These are phyloP conservation scores for Linderniella brevidens DNA, from an alignment of 257 asterid genomes.

Conservation along the genomic window DNA sequence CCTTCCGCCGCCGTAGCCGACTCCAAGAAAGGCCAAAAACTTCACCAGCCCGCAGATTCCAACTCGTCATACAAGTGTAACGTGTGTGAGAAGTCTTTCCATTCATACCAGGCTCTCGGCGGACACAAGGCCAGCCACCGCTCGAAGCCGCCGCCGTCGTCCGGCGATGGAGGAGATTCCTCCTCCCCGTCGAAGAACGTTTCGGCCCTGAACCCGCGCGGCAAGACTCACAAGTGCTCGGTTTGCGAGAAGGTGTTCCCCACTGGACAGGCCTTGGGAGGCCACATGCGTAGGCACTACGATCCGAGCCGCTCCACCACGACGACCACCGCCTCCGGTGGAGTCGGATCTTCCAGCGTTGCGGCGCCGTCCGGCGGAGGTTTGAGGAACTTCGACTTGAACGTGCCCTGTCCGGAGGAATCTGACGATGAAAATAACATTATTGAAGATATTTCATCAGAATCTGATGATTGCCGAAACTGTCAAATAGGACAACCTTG, in stretches of 20 bases:
- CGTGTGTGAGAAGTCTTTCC: conserved; percentile 48
- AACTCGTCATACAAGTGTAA: conserved; percentile 29
- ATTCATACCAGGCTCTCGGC: conserved; percentile 73
- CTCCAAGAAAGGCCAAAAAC: not conserved
- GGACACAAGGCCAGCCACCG: conserved; percentile 99
- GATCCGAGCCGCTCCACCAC: conserved; percentile 9
- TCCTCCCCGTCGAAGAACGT: conserved; percentile 12
- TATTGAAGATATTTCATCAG: too few species aligned
- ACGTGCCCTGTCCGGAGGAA: conserved; percentile 27
- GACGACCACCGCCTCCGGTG: not conserved
- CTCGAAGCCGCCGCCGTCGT: conserved; percentile 8
- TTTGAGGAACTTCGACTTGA: not conserved
- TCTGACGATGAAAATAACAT: conserved; percentile 24
- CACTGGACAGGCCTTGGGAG: conserved; percentile 88
- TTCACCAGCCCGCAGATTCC: too few species aligned
- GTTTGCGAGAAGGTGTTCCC: conserved; percentile 50
- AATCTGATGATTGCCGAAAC: too few species aligned
- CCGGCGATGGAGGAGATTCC: conserved; percentile 14
- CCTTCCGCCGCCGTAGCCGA: not conserved
- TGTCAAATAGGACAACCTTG: too few species aligned
- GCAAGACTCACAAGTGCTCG: conserved; percentile 56
- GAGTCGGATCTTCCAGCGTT: not conserved
- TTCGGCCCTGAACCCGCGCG: conserved; percentile 26
- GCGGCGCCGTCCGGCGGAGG: not conserved
- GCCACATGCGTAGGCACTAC: conserved; percentile 89